Evolutionary conservation across 192 early-diverging fungal species (phyloP), one percentile per base, ranked within the genome.

Genomic region (Backusella circina): DNA sequence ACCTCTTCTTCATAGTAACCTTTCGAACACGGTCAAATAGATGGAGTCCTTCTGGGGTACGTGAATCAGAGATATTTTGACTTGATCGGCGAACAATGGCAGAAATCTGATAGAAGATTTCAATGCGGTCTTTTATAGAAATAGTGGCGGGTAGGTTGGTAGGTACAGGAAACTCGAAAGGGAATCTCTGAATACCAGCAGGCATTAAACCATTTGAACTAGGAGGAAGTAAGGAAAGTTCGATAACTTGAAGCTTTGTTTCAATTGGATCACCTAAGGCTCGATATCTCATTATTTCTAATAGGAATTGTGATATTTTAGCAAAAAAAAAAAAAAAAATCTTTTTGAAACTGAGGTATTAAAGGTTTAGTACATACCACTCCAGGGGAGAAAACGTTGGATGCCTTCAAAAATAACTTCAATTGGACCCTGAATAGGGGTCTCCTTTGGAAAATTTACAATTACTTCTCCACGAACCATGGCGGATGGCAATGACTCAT

Each of bases 101-200:
- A 3, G 39, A 76, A 5, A 80, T 31, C n/a, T 75, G 75, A 32
- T 80, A 80, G 12, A 68, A 76, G 6, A 80, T 80, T 12, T 64
- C 23, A 6, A 72, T 26, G 35, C 71, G 75, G 3, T 80, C 39
- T 15, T 71, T 37, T 26, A 80, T 72, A 0, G 21, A 33, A 28
- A 65, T n/a, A 9, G 71, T 76, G 12, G 79, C 41, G 50, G 79
- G 79, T 26, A 80, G 15, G 0, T 75, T 65, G 21, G 70, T 32
- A 28, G 79, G 75, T 9, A 80, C 76, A 28, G 79, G 79, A 28
- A 80, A 70, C 41, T 80, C 79, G 47, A 80, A 80, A 31, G 79
- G 79, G 18, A 80, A 61, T 28, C 75, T 65, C 31, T 80, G 75
- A 10, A 54, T 26, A 15, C 79, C 79, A 7, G 75, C 44, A 23